Base-by-base conservation (phyloP, 176 grass and related monocot species). In the bread wheat (Triticum aestivum) region DNA sequence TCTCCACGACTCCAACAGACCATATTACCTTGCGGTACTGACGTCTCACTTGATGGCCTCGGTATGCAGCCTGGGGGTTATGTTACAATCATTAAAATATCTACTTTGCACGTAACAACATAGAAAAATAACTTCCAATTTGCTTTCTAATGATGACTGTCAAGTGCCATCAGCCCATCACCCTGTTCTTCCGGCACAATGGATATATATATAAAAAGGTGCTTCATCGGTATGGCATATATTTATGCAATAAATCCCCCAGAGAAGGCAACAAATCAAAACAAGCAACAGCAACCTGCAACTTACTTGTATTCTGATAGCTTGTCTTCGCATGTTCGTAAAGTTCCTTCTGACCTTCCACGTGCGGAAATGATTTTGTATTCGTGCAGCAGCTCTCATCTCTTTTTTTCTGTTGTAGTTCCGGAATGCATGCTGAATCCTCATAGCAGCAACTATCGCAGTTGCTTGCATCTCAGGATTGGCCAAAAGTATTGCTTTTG, bases 1-100 rank as follows among this genome's bases (percentile, higher is more conserved):
- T 99, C 89, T 96, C 94, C 77, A 99, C 82, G 2, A 99, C 37
- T 61, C 97, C 97, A 58, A 99, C 97, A 9, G 97, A 99, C 97
- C 97, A 99, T 86, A 92, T 82, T 87, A 99, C 91, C 85, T 96
- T 96, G 58, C 70, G 44, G 90, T 96, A 99, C 47, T 94, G 92
- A 66, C 81, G 94, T 85, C 97, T 96, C 79, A 94, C 77, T 87
- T 87, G 94, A 73, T 94, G 94, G 42, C 97, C 94, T 77, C 97
- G 83, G 88, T 92, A 99, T 90, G 62, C 85, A 91, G 97, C 89
- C 97, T 99, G 87, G 56, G 45, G 62, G 10, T 90, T 33, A 88
- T 44, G 61, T 73, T 79, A 49, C 39, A 82, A 90, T 81, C 10
- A 65, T 73, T 80, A 82, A 12, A 78, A 4, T 29, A 84, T 45